These are phyloP conservation scores for Fusarium newnesense DNA, from an alignment of 2,329 filamentous ascomycete species.

Conservation along the genomic window DNA sequence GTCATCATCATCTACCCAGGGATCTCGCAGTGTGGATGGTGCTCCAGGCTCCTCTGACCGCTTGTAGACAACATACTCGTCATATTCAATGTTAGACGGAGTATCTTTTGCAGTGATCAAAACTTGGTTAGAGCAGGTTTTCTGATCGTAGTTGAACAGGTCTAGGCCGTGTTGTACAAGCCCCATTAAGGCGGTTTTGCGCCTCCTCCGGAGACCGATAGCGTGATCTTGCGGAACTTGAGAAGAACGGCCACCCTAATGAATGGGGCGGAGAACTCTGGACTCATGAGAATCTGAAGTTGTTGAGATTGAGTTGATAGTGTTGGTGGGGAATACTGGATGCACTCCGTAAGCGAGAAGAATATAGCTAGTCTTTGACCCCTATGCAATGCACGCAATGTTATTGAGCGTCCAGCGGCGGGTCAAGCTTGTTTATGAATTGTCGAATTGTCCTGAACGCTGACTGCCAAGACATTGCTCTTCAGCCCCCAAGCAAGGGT, in stretches of 20 bases:
- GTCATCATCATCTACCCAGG: constrained; percentile 27
- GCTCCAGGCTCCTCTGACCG: constrained; percentile 29
- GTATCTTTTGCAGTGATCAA: constrained; percentile 45
- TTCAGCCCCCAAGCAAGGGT: constrained; percentile 26
- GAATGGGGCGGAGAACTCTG: constrained; percentile 33
- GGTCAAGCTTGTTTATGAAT: constrained; percentile 31
- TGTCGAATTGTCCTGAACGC: constrained; percentile 18
- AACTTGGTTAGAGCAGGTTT: constrained; percentile 47
- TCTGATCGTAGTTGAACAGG: constrained; percentile 52
- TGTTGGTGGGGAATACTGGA: neutral
- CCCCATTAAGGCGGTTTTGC: constrained; percentile 41
- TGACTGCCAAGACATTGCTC: constrained; percentile 27
- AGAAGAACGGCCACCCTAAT: constrained; percentile 40
- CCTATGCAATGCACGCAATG: neutral
- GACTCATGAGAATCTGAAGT: constrained; percentile 36
- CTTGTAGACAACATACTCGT: constrained; percentile 53
- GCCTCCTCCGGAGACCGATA: constrained; percentile 39
- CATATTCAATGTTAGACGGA: constrained; percentile 50
- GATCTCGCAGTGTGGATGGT: neutral
- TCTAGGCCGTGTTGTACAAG: constrained; percentile 47
- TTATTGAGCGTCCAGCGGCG: constrained; percentile 14
- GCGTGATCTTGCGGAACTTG: constrained; percentile 37
- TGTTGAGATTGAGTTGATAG: neutral
- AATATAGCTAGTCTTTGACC: neutral
- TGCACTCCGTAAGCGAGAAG: constrained; percentile 1